Evolutionary conservation across 192 early-diverging fungal genomes (phyloP).

Genomic region (Umbelopsis vinacea): DNA sequence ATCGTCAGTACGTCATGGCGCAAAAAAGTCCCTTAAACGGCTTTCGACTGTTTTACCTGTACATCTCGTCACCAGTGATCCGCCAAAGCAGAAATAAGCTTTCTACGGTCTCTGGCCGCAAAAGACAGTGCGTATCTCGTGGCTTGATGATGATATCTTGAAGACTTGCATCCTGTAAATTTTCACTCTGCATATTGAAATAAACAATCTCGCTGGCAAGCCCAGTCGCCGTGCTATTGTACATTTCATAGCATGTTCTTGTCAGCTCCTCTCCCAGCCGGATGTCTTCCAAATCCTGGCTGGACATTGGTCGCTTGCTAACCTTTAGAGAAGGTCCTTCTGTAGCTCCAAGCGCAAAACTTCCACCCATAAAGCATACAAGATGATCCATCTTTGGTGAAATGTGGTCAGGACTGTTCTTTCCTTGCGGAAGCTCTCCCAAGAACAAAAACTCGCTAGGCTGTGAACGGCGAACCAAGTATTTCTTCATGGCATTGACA

Average conservation of each 20-base stretch:
- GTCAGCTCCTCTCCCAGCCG: slow-evolving; percentile 78
- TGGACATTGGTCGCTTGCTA: slow-evolving; percentile 42
- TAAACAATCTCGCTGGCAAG: slow-evolving; percentile 88
- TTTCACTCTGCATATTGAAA: slow-evolving; percentile 46
- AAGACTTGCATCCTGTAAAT: slow-evolving; percentile 20
- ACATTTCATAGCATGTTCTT: slow-evolving; percentile 80
- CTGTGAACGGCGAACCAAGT: slow-evolving; percentile 59
- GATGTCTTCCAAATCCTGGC: slow-evolving; percentile 65
- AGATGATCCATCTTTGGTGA: slow-evolving; percentile 89
- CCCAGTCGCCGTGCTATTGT: slow-evolving; percentile 75
- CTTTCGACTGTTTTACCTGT: slow-evolving; percentile 59
- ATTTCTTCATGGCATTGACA: slow-evolving; percentile 65
- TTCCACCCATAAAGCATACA: slow-evolving; percentile 90
- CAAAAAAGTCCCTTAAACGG: neutral
- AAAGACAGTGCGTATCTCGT: slow-evolving; percentile 73
- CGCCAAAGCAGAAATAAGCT: slow-evolving; percentile 87
- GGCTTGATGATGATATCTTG: slow-evolving; percentile 70
- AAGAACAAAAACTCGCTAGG: slow-evolving; percentile 67
- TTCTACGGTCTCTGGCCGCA: slow-evolving; percentile 91
- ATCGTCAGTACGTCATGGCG: neutral
- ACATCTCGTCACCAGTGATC: slow-evolving; percentile 82
- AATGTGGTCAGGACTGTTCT: slow-evolving; percentile 29
- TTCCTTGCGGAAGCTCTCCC: slow-evolving; percentile 57
- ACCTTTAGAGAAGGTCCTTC: slow-evolving; percentile 52
- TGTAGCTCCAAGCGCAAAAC: slow-evolving; percentile 78